These are phyloP conservation scores for Aspergillus glaucus DNA, from an alignment of 2,329 filamentous ascomycete species.

Conservation along the genomic window DNA sequence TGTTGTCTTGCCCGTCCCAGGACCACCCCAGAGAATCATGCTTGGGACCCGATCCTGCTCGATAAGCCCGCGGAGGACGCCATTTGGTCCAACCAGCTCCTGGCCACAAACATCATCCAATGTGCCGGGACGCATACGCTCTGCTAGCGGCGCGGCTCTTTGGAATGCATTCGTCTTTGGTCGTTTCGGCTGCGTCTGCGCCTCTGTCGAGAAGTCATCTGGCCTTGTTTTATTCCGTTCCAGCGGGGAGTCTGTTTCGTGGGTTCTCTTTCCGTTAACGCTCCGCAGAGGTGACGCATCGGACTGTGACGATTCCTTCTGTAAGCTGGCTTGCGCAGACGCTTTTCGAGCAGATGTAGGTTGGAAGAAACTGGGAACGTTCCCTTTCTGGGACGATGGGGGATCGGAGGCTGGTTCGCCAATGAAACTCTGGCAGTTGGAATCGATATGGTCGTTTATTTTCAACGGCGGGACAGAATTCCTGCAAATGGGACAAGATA, in stretches of 20 bases:
- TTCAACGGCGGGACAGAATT: slow-evolving; percentile 48
- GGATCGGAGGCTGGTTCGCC: slow-evolving; percentile 39
- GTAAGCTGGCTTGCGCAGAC: slow-evolving; percentile 18
- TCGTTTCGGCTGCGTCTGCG: slow-evolving; percentile 53
- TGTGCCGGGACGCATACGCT: slow-evolving; percentile 81
- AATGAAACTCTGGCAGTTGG: slow-evolving; percentile 64
- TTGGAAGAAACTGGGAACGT: slow-evolving; percentile 51
- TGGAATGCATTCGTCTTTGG: slow-evolving; percentile 58
- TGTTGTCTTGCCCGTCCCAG: slow-evolving; percentile 51
- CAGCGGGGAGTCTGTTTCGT: slow-evolving; percentile 17
- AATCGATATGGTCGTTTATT: slow-evolving; percentile 91
- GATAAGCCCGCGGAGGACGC: slow-evolving; percentile 81
- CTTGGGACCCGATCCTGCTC: slow-evolving; percentile 80
- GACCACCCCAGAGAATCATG: slow-evolving; percentile 75
- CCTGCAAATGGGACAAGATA: slow-evolving; percentile 76
- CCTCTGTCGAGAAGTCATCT: slow-evolving; percentile 14
- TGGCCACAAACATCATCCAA: slow-evolving; percentile 87
- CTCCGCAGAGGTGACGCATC: slow-evolving; percentile 21
- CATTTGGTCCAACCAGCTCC: slow-evolving; percentile 76
- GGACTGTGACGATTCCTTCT: slow-evolving; percentile 19
- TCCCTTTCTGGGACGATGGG: slow-evolving; percentile 32
- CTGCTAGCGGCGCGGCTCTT: slow-evolving; percentile 75
- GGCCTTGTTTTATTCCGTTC: slow-evolving; percentile 16
- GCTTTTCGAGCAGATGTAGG: slow-evolving; percentile 43
- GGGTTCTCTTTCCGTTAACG: slow-evolving; percentile 25